Evolutionary conservation across 2,329 filamentous ascomycete genomes (phyloP), one percentile per base, ranked within the genome.

Genomic region (Cordyceps javanica): DNA sequence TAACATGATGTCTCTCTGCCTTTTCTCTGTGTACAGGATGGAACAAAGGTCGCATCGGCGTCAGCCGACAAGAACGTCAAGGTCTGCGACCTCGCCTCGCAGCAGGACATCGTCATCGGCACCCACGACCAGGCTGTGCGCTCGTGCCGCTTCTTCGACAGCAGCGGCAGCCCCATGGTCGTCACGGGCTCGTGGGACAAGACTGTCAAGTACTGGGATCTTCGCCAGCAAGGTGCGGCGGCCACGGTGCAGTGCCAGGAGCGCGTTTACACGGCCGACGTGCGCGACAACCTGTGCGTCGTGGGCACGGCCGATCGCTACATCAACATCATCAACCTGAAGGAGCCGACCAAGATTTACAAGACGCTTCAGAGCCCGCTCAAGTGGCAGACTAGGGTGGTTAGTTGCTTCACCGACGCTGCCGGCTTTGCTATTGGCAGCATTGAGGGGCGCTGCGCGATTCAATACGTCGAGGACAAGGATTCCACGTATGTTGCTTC

Each of bases 381-480:
- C 45, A 99, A 99, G 77, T 99, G 92, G 91, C 94, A 99, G 80
- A 99, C 94, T 2, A 82, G 93, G 59, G 91, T 95, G 13, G 90
- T 97, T 53, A 94, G 89, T 76, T 97, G 93, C 77, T 99, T 99
- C 72, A 86, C 87, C 14, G 93, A 99, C 70, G 89, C 91, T 7
- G 86, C 86, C 0, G 94, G 94, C 6, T 99, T 96, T 68, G 94
- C 94, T 1, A 90, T 99, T 52, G 94, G 94, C 56, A 96, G 90
- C 69, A 96, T 99, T 66, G 94, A 99, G 72, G 94, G 94, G 30
- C 88, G 94, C 57, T 99, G 94, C 71, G 94, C 94, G 2, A 99
- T 99, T 62, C 94, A 99, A 71, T 97, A 99, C 67, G 91, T 97
- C 36, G 93, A 99, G 67, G 94, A 99, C 44, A 97, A 97, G 74